Evolutionary conservation across 2,329 filamentous ascomycete species (phyloP).

Genomic region (Ophiostoma ulmi): DNA sequence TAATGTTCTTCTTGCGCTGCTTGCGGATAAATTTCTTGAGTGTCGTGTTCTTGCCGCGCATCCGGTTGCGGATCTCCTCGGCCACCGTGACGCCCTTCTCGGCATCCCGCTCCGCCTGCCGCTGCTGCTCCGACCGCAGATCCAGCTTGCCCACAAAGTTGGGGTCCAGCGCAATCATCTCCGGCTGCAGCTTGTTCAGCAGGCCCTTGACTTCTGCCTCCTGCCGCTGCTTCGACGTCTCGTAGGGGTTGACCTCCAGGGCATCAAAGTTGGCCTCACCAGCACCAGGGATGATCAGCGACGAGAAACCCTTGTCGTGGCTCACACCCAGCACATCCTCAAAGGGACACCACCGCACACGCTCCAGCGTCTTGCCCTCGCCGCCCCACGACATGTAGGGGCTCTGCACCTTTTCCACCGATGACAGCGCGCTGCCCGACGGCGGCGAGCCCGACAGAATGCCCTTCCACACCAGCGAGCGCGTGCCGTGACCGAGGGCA

Average conservation of each 20-base stretch:
- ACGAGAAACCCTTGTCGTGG: conserved; percentile 82
- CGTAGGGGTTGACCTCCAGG: conserved; percentile 90
- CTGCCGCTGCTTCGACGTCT: conserved; percentile 85
- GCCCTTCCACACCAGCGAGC: conserved; percentile 88
- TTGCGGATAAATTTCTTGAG: conserved; percentile 85
- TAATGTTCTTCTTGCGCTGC: conserved; percentile 86
- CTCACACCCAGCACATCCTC: conserved; percentile 81
- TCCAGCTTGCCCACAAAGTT: conserved; percentile 88
- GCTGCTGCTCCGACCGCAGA: conserved; percentile 70
- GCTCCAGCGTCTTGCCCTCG: conserved; percentile 74
- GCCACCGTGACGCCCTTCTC: conserved; percentile 54
- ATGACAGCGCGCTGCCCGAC: conserved; percentile 61
- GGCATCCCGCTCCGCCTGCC: conserved; percentile 69
- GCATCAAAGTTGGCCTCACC: conserved; percentile 96
- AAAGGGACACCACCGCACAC: conserved; percentile 85
- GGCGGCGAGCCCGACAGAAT: conserved; percentile 53
- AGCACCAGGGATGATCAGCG: conserved; percentile 85
- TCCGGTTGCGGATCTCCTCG: conserved; percentile 67
- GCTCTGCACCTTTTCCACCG: conserved; percentile 69
- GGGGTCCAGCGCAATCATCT: conserved; percentile 94
- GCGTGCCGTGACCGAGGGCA: conserved; percentile 86
- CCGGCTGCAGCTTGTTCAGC: conserved; percentile 89
- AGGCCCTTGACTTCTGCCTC: conserved; percentile 85
- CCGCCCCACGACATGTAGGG: conserved; percentile 94
- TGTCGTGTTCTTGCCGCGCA: conserved; percentile 74